Conservation (phyloP, 2,329 filamentous ascomycete genomes). For the Colletotrichum sp. region DNA sequence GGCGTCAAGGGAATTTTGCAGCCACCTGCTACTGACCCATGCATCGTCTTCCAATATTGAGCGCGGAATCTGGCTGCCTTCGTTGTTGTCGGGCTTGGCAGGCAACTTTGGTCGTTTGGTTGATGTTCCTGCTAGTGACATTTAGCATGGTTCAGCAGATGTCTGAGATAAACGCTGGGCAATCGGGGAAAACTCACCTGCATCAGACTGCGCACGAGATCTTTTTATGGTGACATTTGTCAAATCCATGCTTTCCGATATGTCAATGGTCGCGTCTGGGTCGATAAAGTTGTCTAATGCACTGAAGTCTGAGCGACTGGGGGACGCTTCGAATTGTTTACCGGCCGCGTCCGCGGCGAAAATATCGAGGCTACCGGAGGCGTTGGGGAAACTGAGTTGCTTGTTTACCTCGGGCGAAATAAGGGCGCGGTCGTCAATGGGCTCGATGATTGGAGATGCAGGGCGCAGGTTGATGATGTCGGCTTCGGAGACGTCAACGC, state of each 20-base stretch:
- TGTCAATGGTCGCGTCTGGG: background rate
- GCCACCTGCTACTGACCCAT: too few species aligned
- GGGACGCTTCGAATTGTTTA: background rate
- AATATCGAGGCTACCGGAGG: too few species aligned
- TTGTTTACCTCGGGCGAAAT: too few species aligned
- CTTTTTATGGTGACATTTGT: background rate
- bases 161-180: too few species aligned
- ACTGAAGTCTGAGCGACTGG: background rate
- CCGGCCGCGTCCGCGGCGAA: too few species aligned
- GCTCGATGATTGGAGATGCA: too few species aligned
- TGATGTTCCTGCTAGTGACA: background rate
- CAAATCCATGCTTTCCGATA: background rate
- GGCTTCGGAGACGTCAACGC: background rate
- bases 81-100: background rate
- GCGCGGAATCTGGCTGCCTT: too few species aligned
- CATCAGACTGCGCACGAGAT: background rate
- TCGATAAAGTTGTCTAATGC: background rate
- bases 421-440: too few species aligned
- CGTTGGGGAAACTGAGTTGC: background rate
- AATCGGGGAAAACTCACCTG: background rate
- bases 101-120: background rate
- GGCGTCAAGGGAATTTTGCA: background rate
- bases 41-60: too few species aligned
- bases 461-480: too few species aligned
- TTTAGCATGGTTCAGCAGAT: too few species aligned